A percentile compares a stretch with the other conserved stretches of the same genome.
These are phyloP conservation scores for Mediolabrus comicus DNA, from an alignment of 108 stramenopile species.

Conservation along the genomic window DNA sequence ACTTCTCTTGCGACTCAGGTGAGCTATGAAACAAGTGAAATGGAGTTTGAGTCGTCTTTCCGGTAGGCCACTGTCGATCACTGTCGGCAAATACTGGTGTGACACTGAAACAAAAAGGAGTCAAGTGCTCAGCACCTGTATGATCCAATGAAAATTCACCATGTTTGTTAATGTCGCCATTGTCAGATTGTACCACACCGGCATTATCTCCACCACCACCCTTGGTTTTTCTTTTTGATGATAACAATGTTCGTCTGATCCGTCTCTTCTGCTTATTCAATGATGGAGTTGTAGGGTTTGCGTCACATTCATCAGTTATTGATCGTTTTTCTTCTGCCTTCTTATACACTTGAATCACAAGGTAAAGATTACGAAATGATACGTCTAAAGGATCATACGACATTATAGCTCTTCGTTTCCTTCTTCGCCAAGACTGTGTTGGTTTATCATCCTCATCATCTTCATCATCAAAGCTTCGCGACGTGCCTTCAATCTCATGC, in stretches of 20 bases:
- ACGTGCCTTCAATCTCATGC: slow-evolving; percentile 46
- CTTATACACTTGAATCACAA: slow-evolving; percentile 71
- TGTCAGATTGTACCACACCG: background rate
- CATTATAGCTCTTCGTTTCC: slow-evolving; percentile 79
- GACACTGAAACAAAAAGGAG: slow-evolving; percentile 69
- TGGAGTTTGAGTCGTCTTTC: slow-evolving; percentile 43
- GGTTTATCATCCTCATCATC: slow-evolving; percentile 6
- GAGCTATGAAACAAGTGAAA: slow-evolving; percentile 48
- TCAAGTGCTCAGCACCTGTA: slow-evolving; percentile 59
- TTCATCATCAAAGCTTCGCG: slow-evolving; percentile 17
- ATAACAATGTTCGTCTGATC: slow-evolving; percentile 8
- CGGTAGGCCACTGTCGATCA: slow-evolving; percentile 51
- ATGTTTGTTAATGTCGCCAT: background rate
- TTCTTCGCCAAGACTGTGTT: slow-evolving; percentile 47
- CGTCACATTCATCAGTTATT: background rate
- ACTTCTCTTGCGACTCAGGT: slow-evolving; percentile 65
- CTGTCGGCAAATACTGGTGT: slow-evolving; percentile 43
- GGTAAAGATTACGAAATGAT: slow-evolving; percentile 35
- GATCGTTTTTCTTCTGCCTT: slow-evolving; percentile 34
- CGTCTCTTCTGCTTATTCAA: background rate
- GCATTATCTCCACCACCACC: background rate
- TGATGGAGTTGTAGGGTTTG: background rate
- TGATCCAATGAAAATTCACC: slow-evolving; percentile 2
- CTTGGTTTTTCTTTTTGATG: slow-evolving; percentile 1
- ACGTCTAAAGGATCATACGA: slow-evolving; percentile 58